Base-by-base conservation (phyloP, 2,329 filamentous ascomycete species). In the Cordyceps militaris region DNA sequence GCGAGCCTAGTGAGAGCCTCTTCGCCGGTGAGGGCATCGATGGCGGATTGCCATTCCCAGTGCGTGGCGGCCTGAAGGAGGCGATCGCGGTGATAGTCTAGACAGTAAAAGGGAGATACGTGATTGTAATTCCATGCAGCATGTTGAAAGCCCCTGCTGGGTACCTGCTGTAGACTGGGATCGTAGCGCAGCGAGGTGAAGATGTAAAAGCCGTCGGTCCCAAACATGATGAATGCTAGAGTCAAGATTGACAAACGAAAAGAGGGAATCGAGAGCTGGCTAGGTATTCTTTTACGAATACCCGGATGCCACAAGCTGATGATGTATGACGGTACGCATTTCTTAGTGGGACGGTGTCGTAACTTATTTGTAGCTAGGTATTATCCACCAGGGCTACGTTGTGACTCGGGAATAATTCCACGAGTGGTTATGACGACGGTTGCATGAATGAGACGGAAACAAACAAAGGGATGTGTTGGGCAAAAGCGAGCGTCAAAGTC, bases 111-210 rank as follows among this genome's bases (percentile, higher is more conserved):
- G 0, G 86, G 81, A 9, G 84, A 88, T 7, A 74, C 66, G 26
- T 75, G 71, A 26, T 66, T 62, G 63, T 74, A 76, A 65, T 84
- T 85, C 73, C 78, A 86, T 19, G 76, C 80, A 42, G 75, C 70
- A 60, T 77, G 66, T 32, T 65, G 60, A 32, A 75, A 67, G 1
- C 68, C 69, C 34, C 66, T 70, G 56, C 71, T 70, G 10, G 74
- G 71, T 36, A 77, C 70, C 8, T 71, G 62, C 8, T 74, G 66
- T 38, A 93, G 79, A 1, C 68, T 67, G 16, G 80, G 78, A 63
- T 93, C 89, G 68, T 86, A 90, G 56, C 89, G 85, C 58, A 91
- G 75, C 1, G 88, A 87, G 3, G 86, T 87, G 66, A 89, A 87
- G 32, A 92, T 73, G 49, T 79, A 73, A 63, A 91, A 88, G 2